Evolutionary conservation across 805 yeast species (phyloP), one percentile per base, ranked within the genome.

Genomic region (Candida nitratophila): DNA sequence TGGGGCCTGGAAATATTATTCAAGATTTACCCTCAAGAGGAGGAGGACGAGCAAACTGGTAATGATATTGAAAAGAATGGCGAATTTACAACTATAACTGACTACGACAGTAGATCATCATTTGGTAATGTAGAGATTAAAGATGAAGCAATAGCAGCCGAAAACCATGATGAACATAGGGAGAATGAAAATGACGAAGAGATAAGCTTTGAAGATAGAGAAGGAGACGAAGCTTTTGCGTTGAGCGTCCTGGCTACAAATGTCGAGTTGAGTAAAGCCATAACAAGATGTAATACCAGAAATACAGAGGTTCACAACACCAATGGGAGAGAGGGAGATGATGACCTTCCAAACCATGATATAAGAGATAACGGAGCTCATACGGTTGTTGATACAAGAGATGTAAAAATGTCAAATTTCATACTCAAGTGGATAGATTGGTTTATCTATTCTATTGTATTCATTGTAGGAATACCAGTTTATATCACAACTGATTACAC

Each of bases 401-500:
- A 30, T 31, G 41, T 20, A 5, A 31, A 16, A 22, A 33, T 47
- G 3, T 29, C 44, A 11, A 40, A 44, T 9, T 43, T 46, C 31
- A 30, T 52, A 6, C 31, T 51, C n/a, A 64, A 64, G 29, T 62
- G 77, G 53, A 68, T 80, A 45, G 88, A 82, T 59, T 79, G 81
- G 75, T 47, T 71, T 14, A 54, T 79, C 3, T 79, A 77, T 57
- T 44, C 55, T 0, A 36, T 67, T 0, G 46, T 84, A 11, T 74
- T 80, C 45, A 52, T 80, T 8, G 69, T 66, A 3, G 82, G 89
- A 0, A 46, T 82, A 11, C 83, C 86, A 2, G 65, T 82, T 26
- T 83, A 81, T 60, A 82, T 74, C 54, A 62, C 74, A 7, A 59
- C 77, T 16, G 76, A 76, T 46, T 74, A 79, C 41, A 73, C 77